Evolutionary conservation across 169 alveolate genomes (phyloP), one percentile per base, ranked within the genome.

Genomic region (Eimeria maxima): DNA sequence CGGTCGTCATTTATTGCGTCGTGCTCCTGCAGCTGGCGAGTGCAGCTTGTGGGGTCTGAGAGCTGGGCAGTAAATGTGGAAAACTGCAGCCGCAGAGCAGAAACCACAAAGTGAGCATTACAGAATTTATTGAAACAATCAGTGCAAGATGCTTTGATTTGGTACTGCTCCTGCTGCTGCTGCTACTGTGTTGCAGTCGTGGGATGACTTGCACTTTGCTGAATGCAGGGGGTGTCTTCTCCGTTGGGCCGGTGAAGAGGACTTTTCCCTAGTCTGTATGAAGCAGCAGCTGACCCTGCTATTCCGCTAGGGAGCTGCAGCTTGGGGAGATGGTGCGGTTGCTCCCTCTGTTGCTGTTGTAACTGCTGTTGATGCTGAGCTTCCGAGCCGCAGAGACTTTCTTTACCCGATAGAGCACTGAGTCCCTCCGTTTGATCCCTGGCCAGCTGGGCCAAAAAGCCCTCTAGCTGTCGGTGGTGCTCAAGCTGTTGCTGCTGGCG

Each of bases 171-270:
- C 22, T 80, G 45, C 89, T 80, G 89, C 45, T 80, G 8, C 50
- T 80, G 89, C 91, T 83, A 55, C 55, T 29, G 91, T 63, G 94
- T 22, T 63, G 94, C 94, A 45, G 80, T 60, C 20, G 67, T 65
- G 60, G 94, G 94, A 63, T 42, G 81, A 87, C 94, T 87, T 87
- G 94, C 94, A 65, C 53, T 60, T 71, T 60, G 94, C 83, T 87
- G 94, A 55, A 87, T 47, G 81, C 83, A 44, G 67, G 94, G 94
- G 69, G 94, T 87, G 94, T 87, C 94, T 87, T 87, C 94, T 33
- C 94, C 94, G 44, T 87, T 50, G 45, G 94, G 94, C 33, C 94
- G 94, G 81, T 87, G 94, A 38, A 87, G 81, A n/a, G 94, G 94
- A 67, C 94, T 87, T 67, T 87, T 87, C 45, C 84, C 94, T 33